Base-by-base conservation (phyloP, 805 yeast species). In the Metschnikowia proteae region DNA sequence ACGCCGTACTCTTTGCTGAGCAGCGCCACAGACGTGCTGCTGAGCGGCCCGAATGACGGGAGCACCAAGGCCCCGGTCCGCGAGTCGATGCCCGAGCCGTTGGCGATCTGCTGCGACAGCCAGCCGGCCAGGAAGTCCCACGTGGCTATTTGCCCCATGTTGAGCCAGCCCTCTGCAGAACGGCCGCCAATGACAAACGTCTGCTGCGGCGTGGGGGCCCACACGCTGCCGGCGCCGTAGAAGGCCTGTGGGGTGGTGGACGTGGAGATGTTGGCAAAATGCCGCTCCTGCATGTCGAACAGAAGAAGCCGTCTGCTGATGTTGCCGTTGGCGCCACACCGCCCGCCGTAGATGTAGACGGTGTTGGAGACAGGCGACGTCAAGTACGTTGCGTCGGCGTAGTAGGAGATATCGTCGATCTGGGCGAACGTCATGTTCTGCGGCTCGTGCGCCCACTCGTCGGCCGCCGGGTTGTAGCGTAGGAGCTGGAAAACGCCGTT, bases 111-210 rank as follows among this genome's bases (percentile, higher is more conserved):
- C 35, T 64, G 55, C 60, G 81, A 86, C 3, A 86, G 76, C 95
- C 95, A 88, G 0, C 77, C 77, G 6, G 86, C 67, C 43, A 73
- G 70, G 51, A 80, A 81, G 56, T 82, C 82, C 87, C 90, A 86
- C 2, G 84, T 64, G 0, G 94, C 92, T 17, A 85, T 66, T 63
- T 86, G 94, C 56, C 76, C 75, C 83, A 86, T 79, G 52, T 80
- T 78, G 32, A 86, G 78, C 89, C 91, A 86, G 0, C 89, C 89
- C 2, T 66, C 57, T 5, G 62, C 56, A 3, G 87, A 76, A 46
- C 71, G 71, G 3, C 96, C 95, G 0, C 94, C 95, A 37, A 87
- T 67, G 3, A 87, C 61, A 32, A 83, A 62, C 52, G 73, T 79
- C 3, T 78, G 67, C 46, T 67, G 73, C 7, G 79, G 73, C 29